Conservation (phyloP, 176 grass and related monocot species). For the Aegilops tauschii region DNA sequence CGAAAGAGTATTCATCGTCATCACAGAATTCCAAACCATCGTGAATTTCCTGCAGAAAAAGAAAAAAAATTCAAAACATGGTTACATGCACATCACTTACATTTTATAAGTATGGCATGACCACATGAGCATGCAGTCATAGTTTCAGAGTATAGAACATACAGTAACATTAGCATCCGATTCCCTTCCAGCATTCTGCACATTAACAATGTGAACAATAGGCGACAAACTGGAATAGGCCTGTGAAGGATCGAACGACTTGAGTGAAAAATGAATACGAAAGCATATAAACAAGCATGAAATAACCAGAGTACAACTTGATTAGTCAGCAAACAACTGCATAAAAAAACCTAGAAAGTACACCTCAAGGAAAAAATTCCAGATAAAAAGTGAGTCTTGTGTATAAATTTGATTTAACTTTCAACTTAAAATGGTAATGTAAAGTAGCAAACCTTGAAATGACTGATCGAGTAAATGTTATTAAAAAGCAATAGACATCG, state of each 20-base stretch:
- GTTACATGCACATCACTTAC: constrained; percentile 7
- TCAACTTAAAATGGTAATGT: constrained; percentile 20
- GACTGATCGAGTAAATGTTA: neutral
- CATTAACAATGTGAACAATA: constrained; percentile 83
- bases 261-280: constrained; percentile 15
- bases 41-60: constrained; percentile 74
- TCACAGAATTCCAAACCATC: constrained; percentile 65
- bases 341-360: neutral
- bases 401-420: neutral
- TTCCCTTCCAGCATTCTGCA: constrained; percentile 50
- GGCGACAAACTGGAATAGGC: constrained; percentile 81
- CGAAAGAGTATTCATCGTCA: constrained; percentile 46
- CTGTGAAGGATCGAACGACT: constrained; percentile 41
- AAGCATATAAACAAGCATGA: constrained; percentile 9
- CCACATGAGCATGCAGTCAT: neutral
- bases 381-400: neutral
- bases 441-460: neutral
- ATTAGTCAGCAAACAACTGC: neutral
- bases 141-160: constrained; percentile 32
- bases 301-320: neutral
- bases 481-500: neutral
- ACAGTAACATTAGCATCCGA: constrained; percentile 85
- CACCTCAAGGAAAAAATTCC: neutral
- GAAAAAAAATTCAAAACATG: neutral
- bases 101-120: neutral